phyloP scores from a whole-genome alignment of 352 stramenopile species.

The Pythium grandisporangium region DNA sequence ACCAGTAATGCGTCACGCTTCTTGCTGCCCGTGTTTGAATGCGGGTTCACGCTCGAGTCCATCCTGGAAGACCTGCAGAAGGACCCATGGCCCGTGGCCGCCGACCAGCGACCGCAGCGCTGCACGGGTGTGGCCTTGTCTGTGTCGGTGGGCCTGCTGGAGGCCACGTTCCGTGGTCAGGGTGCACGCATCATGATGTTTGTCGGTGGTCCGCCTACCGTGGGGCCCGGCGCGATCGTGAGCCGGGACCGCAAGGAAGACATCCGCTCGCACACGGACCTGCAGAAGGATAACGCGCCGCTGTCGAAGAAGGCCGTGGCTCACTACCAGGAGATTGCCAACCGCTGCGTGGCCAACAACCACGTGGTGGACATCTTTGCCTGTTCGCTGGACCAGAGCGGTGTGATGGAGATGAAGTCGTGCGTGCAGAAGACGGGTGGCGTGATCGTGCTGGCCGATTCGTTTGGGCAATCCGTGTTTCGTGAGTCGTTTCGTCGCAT shows the following conservation, averaged over 20 bases:
- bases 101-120: slow-evolving; percentile 92
- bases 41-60: slow-evolving; percentile 94
- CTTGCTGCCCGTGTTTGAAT: slow-evolving; percentile 95
- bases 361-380: slow-evolving; percentile 99
- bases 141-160: slow-evolving; percentile 94
- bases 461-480: slow-evolving; percentile 98
- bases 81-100: slow-evolving; percentile 96
- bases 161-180: slow-evolving; percentile 92
- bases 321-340: slow-evolving; percentile 94
- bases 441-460: slow-evolving; percentile 98
- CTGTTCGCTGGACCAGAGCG: slow-evolving; percentile 95
- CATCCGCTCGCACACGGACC: slow-evolving; percentile 95
- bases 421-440: slow-evolving; percentile 98
- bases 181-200: slow-evolving; percentile 98
- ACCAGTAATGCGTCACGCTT: slow-evolving; percentile 90
- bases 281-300: slow-evolving; percentile 92
- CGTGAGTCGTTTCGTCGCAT: slow-evolving; percentile 97
- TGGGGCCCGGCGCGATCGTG: slow-evolving; percentile 95
- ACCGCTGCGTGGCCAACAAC: slow-evolving; percentile 85
- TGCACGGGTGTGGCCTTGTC: slow-evolving; percentile 96
- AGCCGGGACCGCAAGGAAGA: slow-evolving; percentile 93
- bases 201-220: slow-evolving; percentile 94
- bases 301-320: slow-evolving; percentile 92
- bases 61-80: slow-evolving; percentile 97
- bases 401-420: slow-evolving; percentile 98